Percentiles rank a stretch among this genome's conserved stretches.
Conservation (phyloP, 164 flowering plant species). For the Vitis labrusca region DNA sequence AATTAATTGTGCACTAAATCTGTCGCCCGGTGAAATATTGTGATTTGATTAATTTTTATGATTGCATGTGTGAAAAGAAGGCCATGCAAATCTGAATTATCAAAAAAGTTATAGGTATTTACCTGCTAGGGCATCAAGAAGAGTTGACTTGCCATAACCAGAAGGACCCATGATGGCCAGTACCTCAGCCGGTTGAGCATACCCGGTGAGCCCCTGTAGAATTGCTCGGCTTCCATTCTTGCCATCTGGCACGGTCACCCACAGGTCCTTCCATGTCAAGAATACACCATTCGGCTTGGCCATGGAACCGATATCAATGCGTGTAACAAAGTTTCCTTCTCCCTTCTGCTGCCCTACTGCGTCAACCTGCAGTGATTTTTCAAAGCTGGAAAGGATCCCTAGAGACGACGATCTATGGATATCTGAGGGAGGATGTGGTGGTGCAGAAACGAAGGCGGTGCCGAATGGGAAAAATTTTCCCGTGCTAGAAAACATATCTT, state of each 20-base stretch:
- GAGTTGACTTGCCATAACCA: constrained; percentile 7
- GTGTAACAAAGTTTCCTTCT: too few relatives aligned
- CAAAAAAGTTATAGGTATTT: neutral
- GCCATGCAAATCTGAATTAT: too few relatives aligned
- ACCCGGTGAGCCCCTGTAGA: constrained; percentile 2
- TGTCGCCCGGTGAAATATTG: too few relatives aligned
- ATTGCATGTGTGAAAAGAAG: too few relatives aligned
- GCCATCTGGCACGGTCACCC: constrained; percentile 2
- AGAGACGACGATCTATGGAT: neutral
- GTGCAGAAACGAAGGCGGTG: too few relatives aligned
- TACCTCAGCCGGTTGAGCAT: constrained; percentile 2
- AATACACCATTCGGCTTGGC: neutral
- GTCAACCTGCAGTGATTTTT: neutral
- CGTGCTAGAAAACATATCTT: neutral
- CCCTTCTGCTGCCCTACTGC: too few relatives aligned
- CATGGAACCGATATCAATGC: too few relatives aligned
- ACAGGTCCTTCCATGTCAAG: constrained; percentile 6
- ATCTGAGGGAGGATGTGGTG: neutral
- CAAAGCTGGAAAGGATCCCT: neutral
- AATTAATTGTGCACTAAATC: too few relatives aligned
- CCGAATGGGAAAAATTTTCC: neutral
- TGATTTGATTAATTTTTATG: too few relatives aligned
- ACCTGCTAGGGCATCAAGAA: constrained; percentile 7
- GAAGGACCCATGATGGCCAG: constrained; percentile 11
- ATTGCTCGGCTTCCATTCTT: neutral